Conservation (phyloP, 2,329 filamentous ascomycete genomes). For the Sphaceloma murrayae region DNA sequence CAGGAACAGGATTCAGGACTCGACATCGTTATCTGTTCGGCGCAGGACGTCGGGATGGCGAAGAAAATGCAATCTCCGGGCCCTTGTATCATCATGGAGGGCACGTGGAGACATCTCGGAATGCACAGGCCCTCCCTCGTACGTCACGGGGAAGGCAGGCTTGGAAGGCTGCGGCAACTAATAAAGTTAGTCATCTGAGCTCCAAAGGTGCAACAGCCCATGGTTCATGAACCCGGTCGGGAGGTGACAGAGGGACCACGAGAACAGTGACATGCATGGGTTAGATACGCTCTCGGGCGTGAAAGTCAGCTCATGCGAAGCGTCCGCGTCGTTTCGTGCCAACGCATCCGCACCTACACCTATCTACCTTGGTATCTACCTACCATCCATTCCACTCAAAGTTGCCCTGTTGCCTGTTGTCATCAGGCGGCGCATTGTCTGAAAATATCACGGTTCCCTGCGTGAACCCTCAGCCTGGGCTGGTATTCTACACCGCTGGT, state of each 20-base stretch:
- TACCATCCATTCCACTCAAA: no score
- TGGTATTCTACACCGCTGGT: conserved; percentile 13
- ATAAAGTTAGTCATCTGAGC: conserved; percentile 2
- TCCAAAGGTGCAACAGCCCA: neutral
- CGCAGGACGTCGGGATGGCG: no score
- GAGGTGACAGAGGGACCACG: neutral
- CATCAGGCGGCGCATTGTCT: no score
- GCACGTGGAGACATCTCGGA: conserved; percentile 8
- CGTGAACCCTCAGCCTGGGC: conserved; percentile 1
- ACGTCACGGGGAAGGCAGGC: no score
- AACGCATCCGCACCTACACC: no score
- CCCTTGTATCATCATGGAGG: conserved; percentile 6
- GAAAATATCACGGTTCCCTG: no score
- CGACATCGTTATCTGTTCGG: no score
- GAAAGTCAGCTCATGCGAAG: neutral
- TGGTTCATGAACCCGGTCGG: neutral
- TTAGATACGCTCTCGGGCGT: conserved; percentile 8
- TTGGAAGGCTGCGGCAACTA: neutral
- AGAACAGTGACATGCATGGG: neutral
- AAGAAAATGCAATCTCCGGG: conserved; percentile 7
- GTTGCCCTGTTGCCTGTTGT: neutral
- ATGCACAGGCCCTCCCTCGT: neutral
- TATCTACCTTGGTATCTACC: no score
- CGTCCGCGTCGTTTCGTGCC: no score
- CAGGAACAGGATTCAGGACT: no score